Base-by-base conservation (phyloP, 805 yeast species). In the Zygosaccharomyces siamensis region DNA sequence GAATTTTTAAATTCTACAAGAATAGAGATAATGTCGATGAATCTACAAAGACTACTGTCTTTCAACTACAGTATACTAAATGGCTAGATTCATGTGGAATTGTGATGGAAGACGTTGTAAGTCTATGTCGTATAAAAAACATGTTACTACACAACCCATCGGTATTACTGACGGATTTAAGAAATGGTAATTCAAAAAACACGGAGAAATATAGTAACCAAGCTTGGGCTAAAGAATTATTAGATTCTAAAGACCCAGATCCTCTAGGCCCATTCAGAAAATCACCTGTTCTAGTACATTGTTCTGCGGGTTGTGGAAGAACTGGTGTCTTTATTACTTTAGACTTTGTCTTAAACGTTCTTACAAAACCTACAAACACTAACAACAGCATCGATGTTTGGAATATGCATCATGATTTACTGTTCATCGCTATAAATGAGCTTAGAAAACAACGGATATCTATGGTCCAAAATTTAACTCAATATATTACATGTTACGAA, bases 251-350 rank as follows among this genome's bases (percentile, higher is more conserved):
- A 5, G 12, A 31, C 10, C 18, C 24, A 3, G 44, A 28, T 30
- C 23, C 35, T 11, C 20, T 24, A 11, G 44, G 24, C 18, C 43
- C 39, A 31, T 43, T 21, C 4, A 56, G 57, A 16, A 48, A 50
- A 7, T 48, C 63, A 1, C 89, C 92, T 12, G 69, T 83, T 4
- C 63, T 88, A 43, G 84, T 84, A 8, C 98, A 93, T 65, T 92
- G 99, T 61, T 88, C 97, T 3, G 98, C 99, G 0, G 99, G 99
- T 0, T 90, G 95, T 58, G 99, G 99, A 6, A 74, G 99, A 49
- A 87, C 98, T 0, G 98, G 99, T 0, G 89, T 96, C 0, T 86
- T 81, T 58, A 79, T 88, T 43, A 78, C 89, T 0, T 67, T 85
- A 35, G 93, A 87, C 59, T 75, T 69, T 47, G 43, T 73, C 4